Percentiles rank a stretch among this genome's conserved stretches.
Conservation (phyloP, 1,284 basidiomycete species). For the Ganoderma lucidum region DNA sequence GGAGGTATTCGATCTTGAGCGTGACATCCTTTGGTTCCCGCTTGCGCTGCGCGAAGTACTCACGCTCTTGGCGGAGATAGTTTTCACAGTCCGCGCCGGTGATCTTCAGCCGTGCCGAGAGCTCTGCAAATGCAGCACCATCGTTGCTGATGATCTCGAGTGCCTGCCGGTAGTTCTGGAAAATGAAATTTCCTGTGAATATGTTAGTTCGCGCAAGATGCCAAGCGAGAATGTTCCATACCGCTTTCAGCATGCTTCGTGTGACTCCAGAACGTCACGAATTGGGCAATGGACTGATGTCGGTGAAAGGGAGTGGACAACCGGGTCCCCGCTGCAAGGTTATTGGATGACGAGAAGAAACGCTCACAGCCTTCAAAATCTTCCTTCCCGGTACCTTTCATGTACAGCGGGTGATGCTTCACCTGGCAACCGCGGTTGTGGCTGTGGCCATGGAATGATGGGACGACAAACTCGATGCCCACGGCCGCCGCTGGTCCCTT, state of each 20-base stretch:
- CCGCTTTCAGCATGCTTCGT: neutral
- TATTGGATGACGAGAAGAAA: neutral
- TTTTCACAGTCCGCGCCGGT: neutral
- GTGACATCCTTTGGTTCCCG: neutral
- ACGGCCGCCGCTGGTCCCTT: neutral
- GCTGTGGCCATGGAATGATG: neutral
- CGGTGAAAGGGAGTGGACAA: neutral
- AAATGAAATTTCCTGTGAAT: neutral
- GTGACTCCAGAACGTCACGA: neutral
- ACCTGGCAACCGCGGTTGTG: neutral
- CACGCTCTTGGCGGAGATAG: neutral
- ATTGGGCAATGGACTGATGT: neutral
- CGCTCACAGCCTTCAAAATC: neutral
- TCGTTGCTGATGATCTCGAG: neutral
- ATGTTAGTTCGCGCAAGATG: neutral
- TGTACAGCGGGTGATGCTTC: neutral
- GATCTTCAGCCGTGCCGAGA: neutral
- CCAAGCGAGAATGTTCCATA: neutral
- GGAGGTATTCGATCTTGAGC: neutral
- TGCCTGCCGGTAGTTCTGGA: neutral
- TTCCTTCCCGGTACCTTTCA: neutral
- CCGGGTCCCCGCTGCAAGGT: neutral
- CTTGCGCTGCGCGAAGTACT: neutral
- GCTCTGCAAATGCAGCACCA: neutral
- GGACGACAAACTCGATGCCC: neutral